Conservation (phyloP, 441 rosid species). For the Gossypium davidsonii region DNA sequence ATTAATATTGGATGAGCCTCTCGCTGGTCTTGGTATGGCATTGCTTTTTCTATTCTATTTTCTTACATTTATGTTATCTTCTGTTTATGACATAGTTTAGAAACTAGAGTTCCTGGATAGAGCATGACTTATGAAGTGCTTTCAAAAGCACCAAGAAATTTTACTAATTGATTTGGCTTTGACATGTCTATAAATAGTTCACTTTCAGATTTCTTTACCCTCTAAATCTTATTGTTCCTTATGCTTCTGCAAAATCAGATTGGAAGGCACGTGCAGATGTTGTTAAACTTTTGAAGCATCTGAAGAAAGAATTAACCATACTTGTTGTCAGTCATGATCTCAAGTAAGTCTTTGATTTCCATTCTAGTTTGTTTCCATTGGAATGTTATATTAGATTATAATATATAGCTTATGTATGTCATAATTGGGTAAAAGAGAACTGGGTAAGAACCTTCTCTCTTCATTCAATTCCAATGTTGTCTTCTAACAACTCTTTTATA, state of each 20-base stretch:
- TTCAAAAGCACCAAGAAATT: background rate
- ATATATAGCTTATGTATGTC: background rate
- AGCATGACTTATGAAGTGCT: background rate
- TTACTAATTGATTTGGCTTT: background rate
- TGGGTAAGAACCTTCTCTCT: background rate
- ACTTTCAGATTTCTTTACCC: background rate
- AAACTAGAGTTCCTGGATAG: conserved; percentile 1
- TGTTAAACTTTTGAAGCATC: conserved; percentile 73
- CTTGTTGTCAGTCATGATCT: conserved; percentile 93
- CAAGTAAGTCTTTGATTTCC: conserved; percentile 40
- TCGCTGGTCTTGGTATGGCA: conserved; percentile 88
- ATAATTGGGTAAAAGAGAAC: background rate
- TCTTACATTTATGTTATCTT: background rate
- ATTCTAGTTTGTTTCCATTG: background rate
- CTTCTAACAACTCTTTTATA: conserved; percentile 1
- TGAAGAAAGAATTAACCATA: conserved; percentile 71
- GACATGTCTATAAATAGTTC: background rate
- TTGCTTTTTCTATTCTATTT: conserved; percentile 11
- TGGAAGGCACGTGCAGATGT: conserved; percentile 94
- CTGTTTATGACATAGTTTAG: background rate
- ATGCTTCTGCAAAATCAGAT: conserved; percentile 37
- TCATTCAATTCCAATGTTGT: background rate
- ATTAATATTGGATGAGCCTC: conserved; percentile 89
- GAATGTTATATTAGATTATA: background rate
- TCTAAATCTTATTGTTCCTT: conserved; percentile 2